phyloP scores from a whole-genome alignment of 2,329 filamentous ascomycete genomes.

The Pseudogymnoascus sp. region DNA sequence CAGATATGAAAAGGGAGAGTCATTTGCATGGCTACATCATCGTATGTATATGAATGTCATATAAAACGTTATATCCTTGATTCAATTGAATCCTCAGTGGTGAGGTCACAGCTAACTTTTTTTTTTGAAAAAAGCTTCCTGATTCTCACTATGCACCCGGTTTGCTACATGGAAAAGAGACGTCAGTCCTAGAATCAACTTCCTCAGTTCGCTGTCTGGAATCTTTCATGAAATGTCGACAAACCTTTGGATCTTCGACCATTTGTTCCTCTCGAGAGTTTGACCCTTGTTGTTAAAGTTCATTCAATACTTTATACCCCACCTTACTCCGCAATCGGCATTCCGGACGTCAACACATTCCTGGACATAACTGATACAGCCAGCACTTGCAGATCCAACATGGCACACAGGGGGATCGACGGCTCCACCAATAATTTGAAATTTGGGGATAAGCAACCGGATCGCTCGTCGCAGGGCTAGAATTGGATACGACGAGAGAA shows the following conservation, averaged over 20 bases:
- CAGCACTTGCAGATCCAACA: neutral
- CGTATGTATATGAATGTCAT: neutral
- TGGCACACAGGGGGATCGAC: neutral
- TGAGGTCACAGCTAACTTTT: neutral
- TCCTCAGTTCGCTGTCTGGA: neutral
- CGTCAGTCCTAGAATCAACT: neutral
- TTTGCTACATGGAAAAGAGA: neutral
- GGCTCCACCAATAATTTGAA: neutral
- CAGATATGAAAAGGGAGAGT: neutral
- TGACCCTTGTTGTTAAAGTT: neutral
- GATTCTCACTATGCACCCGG: neutral
- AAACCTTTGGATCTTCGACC: neutral
- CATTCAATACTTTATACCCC: neutral
- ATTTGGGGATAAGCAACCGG: neutral
- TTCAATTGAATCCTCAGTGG: neutral
- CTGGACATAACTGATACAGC: neutral
- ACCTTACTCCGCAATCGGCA: neutral
- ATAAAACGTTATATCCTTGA: neutral
- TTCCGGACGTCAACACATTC: neutral
- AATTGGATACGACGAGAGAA: neutral
- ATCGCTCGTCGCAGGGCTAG: neutral
- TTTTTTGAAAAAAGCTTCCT: neutral
- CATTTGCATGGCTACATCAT: neutral
- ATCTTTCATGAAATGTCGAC: neutral
- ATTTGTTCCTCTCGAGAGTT: neutral